These are phyloP conservation scores for Cercospora zeae-maydis DNA, from an alignment of 2,329 filamentous ascomycete genomes.

Conservation along the genomic window DNA sequence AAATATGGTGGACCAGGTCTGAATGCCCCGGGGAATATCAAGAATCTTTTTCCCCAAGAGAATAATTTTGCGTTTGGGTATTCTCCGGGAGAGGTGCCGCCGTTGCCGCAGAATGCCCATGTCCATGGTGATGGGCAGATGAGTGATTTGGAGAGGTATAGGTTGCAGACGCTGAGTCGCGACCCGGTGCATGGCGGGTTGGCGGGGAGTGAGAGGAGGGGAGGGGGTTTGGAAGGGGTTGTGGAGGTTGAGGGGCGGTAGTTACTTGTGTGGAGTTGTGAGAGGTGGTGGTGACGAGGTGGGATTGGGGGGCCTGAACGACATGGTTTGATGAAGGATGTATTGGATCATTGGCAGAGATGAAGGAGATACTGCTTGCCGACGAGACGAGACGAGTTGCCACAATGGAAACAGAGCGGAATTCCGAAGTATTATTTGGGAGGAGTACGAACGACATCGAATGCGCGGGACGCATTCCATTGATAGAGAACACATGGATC, in stretches of 20 bases:
- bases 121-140: constrained; percentile 5
- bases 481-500: not conserved
- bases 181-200: not conserved
- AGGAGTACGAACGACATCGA: not conserved
- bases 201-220: not conserved
- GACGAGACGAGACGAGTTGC: too few species aligned
- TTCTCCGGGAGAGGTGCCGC: not conserved
- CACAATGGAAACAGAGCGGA: too few species aligned
- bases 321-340: too few species aligned
- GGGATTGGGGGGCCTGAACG: too few species aligned
- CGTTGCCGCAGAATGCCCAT: constrained; percentile 3
- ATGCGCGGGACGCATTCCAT: not conserved
- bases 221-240: not conserved
- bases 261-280: not conserved
- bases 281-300: not conserved
- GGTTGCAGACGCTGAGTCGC: not conserved
- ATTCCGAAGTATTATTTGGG: too few species aligned
- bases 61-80: not conserved
- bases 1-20: constrained; percentile 4
- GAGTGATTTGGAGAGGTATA: constrained; percentile 6
- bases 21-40: constrained; percentile 4
- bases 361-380: too few species aligned
- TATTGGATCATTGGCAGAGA: too few species aligned
- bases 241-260: not conserved
- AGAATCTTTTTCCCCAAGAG: not conserved